These are phyloP conservation scores for Colletotrichum siamense DNA, from an alignment of 2,329 filamentous ascomycete genomes.

Conservation along the genomic window DNA sequence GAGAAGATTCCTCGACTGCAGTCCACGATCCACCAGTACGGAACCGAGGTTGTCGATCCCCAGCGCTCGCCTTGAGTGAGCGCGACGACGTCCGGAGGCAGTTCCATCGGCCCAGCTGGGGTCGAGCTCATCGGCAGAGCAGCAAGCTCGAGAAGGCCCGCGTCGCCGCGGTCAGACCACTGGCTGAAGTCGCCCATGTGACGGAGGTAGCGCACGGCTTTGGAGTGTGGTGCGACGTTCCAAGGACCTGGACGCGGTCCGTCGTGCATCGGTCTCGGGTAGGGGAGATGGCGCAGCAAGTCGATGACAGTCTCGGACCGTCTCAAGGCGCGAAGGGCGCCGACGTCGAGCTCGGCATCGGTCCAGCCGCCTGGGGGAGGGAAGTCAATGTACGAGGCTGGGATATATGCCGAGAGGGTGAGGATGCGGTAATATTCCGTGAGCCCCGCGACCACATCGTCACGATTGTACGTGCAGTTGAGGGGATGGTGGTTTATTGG, in stretches of 20 bases:
- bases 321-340: conserved; percentile 10
- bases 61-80: conserved; percentile 7
- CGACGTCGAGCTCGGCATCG: conserved; percentile 14
- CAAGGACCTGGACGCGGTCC: conserved; percentile 17
- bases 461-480: conserved; percentile 12
- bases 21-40: conserved; percentile 20
- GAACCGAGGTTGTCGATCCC: neutral
- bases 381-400: conserved; percentile 5
- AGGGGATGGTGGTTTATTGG: neutral
- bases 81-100: neutral
- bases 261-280: conserved; percentile 15
- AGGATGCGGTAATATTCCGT: conserved; percentile 6
- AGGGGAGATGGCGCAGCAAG: conserved; percentile 17
- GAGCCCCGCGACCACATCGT: conserved; percentile 12
- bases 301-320: conserved; percentile 16
- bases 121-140: neutral
- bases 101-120: conserved; percentile 7
- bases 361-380: conserved; percentile 13
- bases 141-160: conserved; percentile 5
- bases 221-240: conserved; percentile 11
- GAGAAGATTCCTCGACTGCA: conserved; percentile 5
- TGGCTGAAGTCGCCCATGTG: conserved; percentile 2
- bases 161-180: conserved; percentile 20
- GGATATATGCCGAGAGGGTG: conserved; percentile 4
- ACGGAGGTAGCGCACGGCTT: conserved; percentile 18